A percentile compares a stretch with the other conserved stretches of the same genome.
Conservation (phyloP, 768 basidiomycete species). For the Naganishia randhawae region DNA sequence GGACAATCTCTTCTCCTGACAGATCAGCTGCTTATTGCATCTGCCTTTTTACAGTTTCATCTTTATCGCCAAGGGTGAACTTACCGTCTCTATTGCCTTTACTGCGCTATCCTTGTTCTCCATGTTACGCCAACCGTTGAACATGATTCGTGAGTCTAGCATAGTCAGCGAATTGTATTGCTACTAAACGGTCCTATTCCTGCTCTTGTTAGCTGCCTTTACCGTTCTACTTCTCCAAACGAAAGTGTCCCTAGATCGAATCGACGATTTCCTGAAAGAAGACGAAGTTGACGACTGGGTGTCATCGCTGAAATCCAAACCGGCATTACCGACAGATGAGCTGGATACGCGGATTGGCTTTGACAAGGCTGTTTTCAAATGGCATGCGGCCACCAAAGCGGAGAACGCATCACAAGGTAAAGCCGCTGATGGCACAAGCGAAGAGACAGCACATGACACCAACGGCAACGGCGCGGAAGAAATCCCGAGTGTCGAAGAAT, state of each 20-base stretch:
- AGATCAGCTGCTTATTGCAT: not conserved
- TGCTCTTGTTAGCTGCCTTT: slow-evolving; percentile 53
- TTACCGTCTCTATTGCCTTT: slow-evolving; percentile 77
- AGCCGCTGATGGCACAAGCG: slow-evolving; percentile 33
- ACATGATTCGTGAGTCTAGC: slow-evolving; percentile 40
- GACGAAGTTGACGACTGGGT: slow-evolving; percentile 70
- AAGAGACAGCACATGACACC: slow-evolving; percentile 31
- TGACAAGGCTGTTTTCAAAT: slow-evolving; percentile 61
- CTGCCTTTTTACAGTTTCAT: slow-evolving; percentile 60
- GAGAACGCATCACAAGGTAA: slow-evolving; percentile 42
- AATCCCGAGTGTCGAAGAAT: slow-evolving; percentile 43
- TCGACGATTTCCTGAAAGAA: slow-evolving; percentile 65
- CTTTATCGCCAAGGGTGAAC: slow-evolving; percentile 66
- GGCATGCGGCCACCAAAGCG: slow-evolving; percentile 58
- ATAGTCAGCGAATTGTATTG: not conserved
- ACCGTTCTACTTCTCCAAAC: slow-evolving; percentile 72
- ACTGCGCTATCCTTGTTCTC: slow-evolving; percentile 80
- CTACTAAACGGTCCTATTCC: not conserved
- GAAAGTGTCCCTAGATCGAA: slow-evolving; percentile 64
- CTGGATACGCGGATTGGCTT: slow-evolving; percentile 57
- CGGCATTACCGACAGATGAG: slow-evolving; percentile 32
- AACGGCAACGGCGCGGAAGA: slow-evolving; percentile 2
- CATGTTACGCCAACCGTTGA: slow-evolving; percentile 59
- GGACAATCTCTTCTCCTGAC: not conserved
- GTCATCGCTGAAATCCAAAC: slow-evolving; percentile 58